Conservation (phyloP, 108 stramenopile genomes). For the Poteriospumella lacustris region DNA sequence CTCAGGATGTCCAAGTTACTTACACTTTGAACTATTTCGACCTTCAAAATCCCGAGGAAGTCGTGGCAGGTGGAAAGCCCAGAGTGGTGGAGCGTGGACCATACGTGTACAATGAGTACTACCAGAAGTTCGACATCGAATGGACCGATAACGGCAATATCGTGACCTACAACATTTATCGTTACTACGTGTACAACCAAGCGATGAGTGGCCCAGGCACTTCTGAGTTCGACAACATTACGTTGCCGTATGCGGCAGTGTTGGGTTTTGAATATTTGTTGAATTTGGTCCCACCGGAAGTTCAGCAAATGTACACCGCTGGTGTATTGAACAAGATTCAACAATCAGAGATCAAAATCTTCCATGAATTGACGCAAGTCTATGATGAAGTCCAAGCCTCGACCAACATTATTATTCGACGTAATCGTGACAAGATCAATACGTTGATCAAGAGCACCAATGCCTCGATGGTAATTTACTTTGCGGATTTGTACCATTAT, state of each 20-base stretch:
- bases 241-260: slow-evolving; percentile 13
- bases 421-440: too few relatives aligned
- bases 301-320: background rate
- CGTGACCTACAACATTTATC: slow-evolving; percentile 4
- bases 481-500: background rate
- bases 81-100: slow-evolving; percentile 20
- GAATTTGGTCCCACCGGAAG: background rate
- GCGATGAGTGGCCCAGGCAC: background rate
- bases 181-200: slow-evolving; percentile 18
- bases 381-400: too few relatives aligned
- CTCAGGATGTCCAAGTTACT: background rate
- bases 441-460: too few relatives aligned
- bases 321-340: too few relatives aligned
- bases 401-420: too few relatives aligned
- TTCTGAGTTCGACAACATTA: background rate
- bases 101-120: slow-evolving; percentile 23
- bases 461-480: too few relatives aligned
- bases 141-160: slow-evolving; percentile 17
- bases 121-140: slow-evolving; percentile 14
- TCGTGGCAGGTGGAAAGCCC: slow-evolving; percentile 3
- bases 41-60: slow-evolving; percentile 19
- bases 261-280: slow-evolving; percentile 23
- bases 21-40: slow-evolving; percentile 10
- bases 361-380: too few relatives aligned
- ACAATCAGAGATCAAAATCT: too few relatives aligned